Evolutionary conservation across 352 stramenopile genomes (phyloP), one percentile per base, ranked within the genome.

Genomic region (Phytophthora europaea): DNA sequence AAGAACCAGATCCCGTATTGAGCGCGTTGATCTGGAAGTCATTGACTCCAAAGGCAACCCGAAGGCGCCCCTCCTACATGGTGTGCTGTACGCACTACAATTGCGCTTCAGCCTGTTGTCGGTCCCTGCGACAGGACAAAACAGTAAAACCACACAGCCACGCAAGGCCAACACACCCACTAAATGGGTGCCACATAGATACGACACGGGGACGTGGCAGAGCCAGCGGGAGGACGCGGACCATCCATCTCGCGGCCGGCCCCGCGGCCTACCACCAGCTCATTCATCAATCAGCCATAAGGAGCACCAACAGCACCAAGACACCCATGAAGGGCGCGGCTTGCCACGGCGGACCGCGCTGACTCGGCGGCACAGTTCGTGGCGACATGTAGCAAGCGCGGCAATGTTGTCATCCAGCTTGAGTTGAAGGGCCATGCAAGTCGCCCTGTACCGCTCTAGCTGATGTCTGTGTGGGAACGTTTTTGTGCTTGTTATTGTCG

Each of bases 381-480:
- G n/a, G n/a, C n/a, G n/a, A n/a, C n/a, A n/a, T n/a, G n/a, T n/a
- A n/a, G 33, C 3, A 6, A 10, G 33, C 7, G 12, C 13, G 34
- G 8, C 4, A 40, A 15, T 40, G 34, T 40, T 40, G 34, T 40
- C 34, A 40, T 40, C 1, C n/a, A n/a, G 50, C 50, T 56, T 56
- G 22, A 38, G 50, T 56, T 56, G 50, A 38, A 56, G 50, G 20
- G 23, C 8, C 13, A 53, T 6, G 38, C 50, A 1, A 5, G 34
- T 40, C 9, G 15, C 15, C 50, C 50, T 56, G 50, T 56, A 54
- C 48, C 20, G 48, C 22, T 31, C 48, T 54, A 54, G 48, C 48
- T 56, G 50, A 56, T 23, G 23, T 22, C 50, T 36, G n/a, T 56
- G 26, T 13, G 9, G n/a, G 12, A 20, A 20, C 15, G 13, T 10